phyloP scores from a whole-genome alignment of 805 yeast species.

The Saturnispora halmiae region DNA sequence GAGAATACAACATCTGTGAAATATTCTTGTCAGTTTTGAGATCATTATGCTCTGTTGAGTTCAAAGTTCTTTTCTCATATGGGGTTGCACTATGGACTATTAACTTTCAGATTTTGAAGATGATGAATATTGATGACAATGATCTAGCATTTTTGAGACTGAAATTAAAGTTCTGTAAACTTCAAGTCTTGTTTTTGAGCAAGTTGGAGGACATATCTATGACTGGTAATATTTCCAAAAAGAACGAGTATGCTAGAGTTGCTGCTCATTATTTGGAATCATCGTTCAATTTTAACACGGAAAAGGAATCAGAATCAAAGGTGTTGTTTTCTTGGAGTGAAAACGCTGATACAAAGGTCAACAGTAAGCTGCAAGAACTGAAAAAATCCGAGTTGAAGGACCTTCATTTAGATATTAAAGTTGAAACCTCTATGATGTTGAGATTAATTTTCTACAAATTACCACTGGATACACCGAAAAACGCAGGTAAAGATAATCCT shows the following conservation, averaged over 20 bases:
- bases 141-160: slow-evolving; percentile 21
- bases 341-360: slow-evolving; percentile 8
- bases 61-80: slow-evolving; percentile 21
- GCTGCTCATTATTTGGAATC: slow-evolving; percentile 29
- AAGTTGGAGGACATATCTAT: slow-evolving; percentile 24
- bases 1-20: slow-evolving; percentile 25
- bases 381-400: slow-evolving; percentile 22
- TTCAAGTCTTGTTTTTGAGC: slow-evolving; percentile 23
- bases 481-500: slow-evolving; percentile 23
- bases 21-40: slow-evolving; percentile 23
- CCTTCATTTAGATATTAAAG: slow-evolving; percentile 24
- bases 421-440: slow-evolving; percentile 52
- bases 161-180: slow-evolving; percentile 26
- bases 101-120: slow-evolving; percentile 18
- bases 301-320: slow-evolving; percentile 2
- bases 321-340: slow-evolving; percentile 8
- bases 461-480: slow-evolving; percentile 50
- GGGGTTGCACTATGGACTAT: slow-evolving; percentile 24
- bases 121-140: slow-evolving; percentile 20
- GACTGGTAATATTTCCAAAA: slow-evolving; percentile 24
- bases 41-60: slow-evolving; percentile 22
- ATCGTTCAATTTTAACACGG: slow-evolving; percentile 20
- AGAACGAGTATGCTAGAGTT: slow-evolving; percentile 27
- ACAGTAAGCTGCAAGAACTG: slow-evolving; percentile 14
- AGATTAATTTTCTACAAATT: slow-evolving; percentile 46